Conservation (phyloP, 2,329 filamentous ascomycete species). For the Teratosphaeria nubilosa region DNA sequence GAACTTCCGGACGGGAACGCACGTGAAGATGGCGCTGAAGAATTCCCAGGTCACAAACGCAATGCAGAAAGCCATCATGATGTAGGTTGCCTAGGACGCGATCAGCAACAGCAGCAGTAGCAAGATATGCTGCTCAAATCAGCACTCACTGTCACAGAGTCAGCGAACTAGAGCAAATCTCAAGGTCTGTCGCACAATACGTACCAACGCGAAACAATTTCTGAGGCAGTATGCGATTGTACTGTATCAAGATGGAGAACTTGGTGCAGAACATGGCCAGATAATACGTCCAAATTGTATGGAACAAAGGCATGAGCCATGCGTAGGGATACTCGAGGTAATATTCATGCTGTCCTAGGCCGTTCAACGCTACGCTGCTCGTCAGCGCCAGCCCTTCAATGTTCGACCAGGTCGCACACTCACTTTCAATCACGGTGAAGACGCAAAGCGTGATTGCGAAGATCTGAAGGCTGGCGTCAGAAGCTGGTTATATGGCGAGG, state of each 20-base stretch:
- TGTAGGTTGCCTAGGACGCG: conserved; percentile 25
- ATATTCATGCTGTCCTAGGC: neutral
- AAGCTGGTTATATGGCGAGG: neutral
- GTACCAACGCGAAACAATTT: neutral
- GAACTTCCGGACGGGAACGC: conserved; percentile 32
- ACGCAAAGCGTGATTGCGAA: neutral
- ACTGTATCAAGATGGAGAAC: conserved; percentile 39
- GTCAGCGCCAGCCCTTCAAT: neutral
- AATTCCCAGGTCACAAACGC: conserved; percentile 22
- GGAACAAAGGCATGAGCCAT: conserved; percentile 6
- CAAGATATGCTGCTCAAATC: neutral
- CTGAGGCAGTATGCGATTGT: conserved; percentile 36
- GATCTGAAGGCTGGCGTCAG: neutral
- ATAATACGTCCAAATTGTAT: conserved; percentile 33
- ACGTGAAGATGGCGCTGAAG: conserved; percentile 32
- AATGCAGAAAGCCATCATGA: conserved; percentile 23
- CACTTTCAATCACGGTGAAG: neutral
- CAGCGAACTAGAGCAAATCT: neutral
- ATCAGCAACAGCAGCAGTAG: conserved; percentile 5
- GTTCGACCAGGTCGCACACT: neutral
- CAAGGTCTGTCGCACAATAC: neutral
- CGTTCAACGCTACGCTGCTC: neutral
- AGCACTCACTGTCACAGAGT: neutral
- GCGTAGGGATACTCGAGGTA: neutral
- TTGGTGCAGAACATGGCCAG: conserved; percentile 31